Percentiles rank a stretch among this genome's conserved stretches.
Evolutionary conservation across 2,329 filamentous ascomycete species (phyloP).

Genomic region (Chaetomium olivaceum): DNA sequence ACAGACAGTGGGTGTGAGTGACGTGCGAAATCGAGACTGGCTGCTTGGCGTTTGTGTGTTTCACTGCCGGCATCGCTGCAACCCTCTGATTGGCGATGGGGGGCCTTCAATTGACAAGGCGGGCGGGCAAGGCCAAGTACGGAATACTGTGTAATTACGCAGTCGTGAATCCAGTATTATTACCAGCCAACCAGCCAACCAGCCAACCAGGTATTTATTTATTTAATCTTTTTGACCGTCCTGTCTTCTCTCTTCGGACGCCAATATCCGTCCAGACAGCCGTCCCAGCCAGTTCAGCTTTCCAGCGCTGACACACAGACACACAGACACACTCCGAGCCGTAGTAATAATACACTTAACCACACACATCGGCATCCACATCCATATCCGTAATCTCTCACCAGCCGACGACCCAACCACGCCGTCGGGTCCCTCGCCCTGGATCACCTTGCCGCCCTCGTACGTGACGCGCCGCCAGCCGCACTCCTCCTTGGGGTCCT

Average conservation of each 20-base stretch:
- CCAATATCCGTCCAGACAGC: not conserved
- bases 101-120: not conserved
- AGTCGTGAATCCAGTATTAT: not conserved
- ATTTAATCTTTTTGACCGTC: not conserved
- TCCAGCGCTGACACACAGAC: not conserved
- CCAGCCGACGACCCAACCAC: conserved; percentile 44
- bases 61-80: conserved; percentile 41
- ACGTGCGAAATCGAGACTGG: conserved; percentile 17
- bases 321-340: not conserved
- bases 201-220: not conserved
- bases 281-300: not conserved
- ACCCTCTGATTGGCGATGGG: not conserved
- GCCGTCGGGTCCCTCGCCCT: conserved; percentile 57
- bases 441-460: conserved; percentile 54
- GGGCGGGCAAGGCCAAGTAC: not conserved
- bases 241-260: not conserved
- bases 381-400: conserved; percentile 38
- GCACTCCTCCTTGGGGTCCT: conserved; percentile 58
- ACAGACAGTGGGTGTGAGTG: not conserved
- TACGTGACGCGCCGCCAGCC: conserved; percentile 66
- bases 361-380: conserved; percentile 20
- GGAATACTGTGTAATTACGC: too few species aligned
- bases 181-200: not conserved
- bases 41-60: conserved; percentile 3
- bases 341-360: conserved; percentile 6